These are phyloP conservation scores for Aspergillus proliferans DNA, from an alignment of 2,329 filamentous ascomycete species.

Conservation along the genomic window DNA sequence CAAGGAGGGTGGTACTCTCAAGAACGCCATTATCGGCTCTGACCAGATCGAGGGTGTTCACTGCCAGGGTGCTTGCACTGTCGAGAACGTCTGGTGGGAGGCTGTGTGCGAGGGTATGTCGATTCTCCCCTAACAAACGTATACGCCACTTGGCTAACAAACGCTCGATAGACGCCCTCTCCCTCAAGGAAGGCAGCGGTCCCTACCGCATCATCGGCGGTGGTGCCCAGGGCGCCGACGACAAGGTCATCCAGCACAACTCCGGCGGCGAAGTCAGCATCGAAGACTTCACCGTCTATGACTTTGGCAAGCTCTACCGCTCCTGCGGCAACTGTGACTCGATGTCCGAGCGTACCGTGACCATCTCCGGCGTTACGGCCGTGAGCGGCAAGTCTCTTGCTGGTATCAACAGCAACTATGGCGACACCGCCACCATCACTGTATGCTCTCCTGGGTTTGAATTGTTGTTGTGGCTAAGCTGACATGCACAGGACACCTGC, in stretches of 20 bases:
- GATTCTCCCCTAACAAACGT: too few species aligned
- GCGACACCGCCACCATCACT: constrained; percentile 12
- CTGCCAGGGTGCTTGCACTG: constrained; percentile 40
- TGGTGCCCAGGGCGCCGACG: constrained; percentile 41
- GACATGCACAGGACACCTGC: background rate
- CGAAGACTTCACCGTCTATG: constrained; percentile 33
- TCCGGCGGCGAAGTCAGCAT: constrained; percentile 40
- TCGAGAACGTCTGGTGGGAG: constrained; percentile 46
- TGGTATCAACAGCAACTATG: constrained; percentile 25
- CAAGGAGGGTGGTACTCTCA: constrained; percentile 38
- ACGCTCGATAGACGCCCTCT: constrained; percentile 31
- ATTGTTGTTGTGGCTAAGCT: too few species aligned
- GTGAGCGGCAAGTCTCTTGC: constrained; percentile 9
- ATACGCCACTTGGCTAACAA: too few species aligned
- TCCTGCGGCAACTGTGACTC: constrained; percentile 43
- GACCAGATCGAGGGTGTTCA: constrained; percentile 44
- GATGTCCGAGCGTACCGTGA: constrained; percentile 38
- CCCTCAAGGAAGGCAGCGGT: constrained; percentile 28
- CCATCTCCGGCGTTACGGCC: constrained; percentile 40
- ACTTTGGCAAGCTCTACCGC: constrained; percentile 47
- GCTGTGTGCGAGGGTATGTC: constrained; percentile 37
- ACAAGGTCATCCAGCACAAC: constrained; percentile 47
- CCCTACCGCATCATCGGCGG: constrained; percentile 41
- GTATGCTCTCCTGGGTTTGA: too few species aligned
- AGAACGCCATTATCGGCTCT: constrained; percentile 44